phyloP scores from a whole-genome alignment of 106 monocot genomes.

The Dendrobium officinale region DNA sequence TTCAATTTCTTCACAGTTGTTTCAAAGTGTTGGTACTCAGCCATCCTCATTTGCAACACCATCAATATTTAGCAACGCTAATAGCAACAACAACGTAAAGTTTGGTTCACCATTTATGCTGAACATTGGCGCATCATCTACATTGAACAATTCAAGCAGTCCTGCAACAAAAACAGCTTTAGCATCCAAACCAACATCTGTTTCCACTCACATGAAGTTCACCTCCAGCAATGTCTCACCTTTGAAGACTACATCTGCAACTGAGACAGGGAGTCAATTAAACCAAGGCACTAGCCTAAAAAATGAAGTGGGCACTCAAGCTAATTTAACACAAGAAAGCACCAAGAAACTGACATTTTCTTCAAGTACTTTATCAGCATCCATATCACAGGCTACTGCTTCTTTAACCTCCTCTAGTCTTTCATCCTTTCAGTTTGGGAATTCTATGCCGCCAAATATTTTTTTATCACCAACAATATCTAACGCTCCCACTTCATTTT shows the following conservation, averaged over 20 bases:
- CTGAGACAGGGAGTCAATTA: constrained; percentile 10
- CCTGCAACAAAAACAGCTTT: constrained; percentile 7
- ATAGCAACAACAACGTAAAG: constrained; percentile 10
- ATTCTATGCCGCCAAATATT: neutral
- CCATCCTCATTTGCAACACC: constrained; percentile 21
- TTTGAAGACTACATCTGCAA: constrained; percentile 6
- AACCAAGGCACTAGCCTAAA: constrained; percentile 14
- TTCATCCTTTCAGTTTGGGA: constrained; percentile 7
- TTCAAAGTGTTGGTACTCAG: constrained; percentile 6
- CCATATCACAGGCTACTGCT: neutral
- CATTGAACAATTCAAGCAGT: constrained; percentile 8
- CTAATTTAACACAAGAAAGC: neutral
- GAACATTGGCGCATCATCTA: neutral
- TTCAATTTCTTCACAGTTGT: constrained; percentile 7
- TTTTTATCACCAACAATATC: constrained; percentile 7
- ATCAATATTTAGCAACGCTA: constrained; percentile 11
- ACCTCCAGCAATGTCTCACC: constrained; percentile 13
- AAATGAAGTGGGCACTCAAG: constrained; percentile 12
- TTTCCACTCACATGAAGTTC: constrained; percentile 4
- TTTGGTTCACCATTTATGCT: constrained; percentile 15
- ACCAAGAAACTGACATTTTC: constrained; percentile 7
- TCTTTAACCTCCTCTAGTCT: neutral
- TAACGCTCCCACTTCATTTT: constrained; percentile 4
- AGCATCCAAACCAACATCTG: constrained; percentile 9
- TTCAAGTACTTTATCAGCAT: neutral